A percentile compares a stretch with the other conserved stretches of the same genome.
Conservation (phyloP, 2,329 filamentous ascomycete genomes). For the Blastomyces percursus region DNA sequence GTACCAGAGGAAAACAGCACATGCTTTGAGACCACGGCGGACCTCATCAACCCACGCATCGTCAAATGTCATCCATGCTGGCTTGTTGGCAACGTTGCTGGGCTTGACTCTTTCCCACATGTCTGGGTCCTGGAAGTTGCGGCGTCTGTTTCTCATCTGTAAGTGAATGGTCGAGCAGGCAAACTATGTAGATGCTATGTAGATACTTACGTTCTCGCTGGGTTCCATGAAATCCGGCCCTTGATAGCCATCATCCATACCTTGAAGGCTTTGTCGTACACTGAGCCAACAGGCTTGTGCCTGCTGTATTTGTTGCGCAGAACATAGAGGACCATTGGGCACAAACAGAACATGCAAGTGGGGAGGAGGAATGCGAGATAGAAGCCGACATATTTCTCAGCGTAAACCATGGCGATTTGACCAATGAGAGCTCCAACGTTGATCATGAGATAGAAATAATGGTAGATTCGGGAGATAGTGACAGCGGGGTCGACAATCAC, state of each 20-base stretch:
- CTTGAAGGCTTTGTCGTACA: constrained; percentile 55
- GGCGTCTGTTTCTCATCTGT: constrained; percentile 9
- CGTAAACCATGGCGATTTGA: constrained; percentile 59
- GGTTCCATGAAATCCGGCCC: constrained; percentile 52
- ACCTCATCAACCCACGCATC: constrained; percentile 76
- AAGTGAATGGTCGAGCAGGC: not conserved
- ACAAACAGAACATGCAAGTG: constrained; percentile 52
- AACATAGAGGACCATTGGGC: constrained; percentile 50
- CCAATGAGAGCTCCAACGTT: constrained; percentile 54
- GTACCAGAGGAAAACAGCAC: constrained; percentile 55
- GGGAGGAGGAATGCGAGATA: constrained; percentile 61
- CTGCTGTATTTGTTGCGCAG: constrained; percentile 53
- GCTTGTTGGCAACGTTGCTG: constrained; percentile 50
- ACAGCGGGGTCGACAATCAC: constrained; percentile 60
- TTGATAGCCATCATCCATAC: constrained; percentile 53
- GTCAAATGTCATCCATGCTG: constrained; percentile 69
- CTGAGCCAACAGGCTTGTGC: constrained; percentile 59
- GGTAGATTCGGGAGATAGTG: constrained; percentile 57
- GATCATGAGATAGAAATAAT: constrained; percentile 61
- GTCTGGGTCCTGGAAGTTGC: constrained; percentile 44
- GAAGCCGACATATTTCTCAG: constrained; percentile 66
- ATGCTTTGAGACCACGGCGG: constrained; percentile 56
- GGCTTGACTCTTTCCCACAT: constrained; percentile 63
- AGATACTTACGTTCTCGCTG: constrained; percentile 42
- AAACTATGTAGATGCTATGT: constrained; percentile 4